A percentile compares a stretch with the other conserved stretches of the same genome.
phyloP scores from a whole-genome alignment of 495 filamentous ascomycete species.

The Penicillium waksmanii region DNA sequence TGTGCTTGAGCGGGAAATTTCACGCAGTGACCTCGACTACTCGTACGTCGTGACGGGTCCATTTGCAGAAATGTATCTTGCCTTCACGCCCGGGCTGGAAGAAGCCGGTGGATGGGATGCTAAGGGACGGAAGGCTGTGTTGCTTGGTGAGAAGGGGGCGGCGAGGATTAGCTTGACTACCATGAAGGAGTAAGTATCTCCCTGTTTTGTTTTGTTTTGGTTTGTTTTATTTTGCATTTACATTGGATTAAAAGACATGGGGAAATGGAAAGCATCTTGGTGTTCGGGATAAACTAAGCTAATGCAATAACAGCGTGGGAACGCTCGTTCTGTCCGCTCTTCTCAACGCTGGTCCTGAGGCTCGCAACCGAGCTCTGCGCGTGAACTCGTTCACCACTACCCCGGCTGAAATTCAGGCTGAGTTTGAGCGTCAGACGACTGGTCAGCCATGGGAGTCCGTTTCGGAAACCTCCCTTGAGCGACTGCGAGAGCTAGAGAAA shows the following conservation, averaged over 20 bases:
- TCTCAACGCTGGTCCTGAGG: slow-evolving; percentile 50
- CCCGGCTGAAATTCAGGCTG: slow-evolving; percentile 61
- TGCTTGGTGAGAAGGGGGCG: slow-evolving; percentile 57
- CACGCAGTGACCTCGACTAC: slow-evolving; percentile 51
- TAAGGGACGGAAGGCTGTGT: slow-evolving; percentile 56
- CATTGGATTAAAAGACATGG: not conserved
- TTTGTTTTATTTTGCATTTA: not conserved
- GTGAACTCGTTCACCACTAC: slow-evolving; percentile 74
- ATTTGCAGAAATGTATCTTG: slow-evolving; percentile 68
- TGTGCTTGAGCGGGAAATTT: slow-evolving; percentile 53
- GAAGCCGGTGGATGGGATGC: slow-evolving; percentile 59
- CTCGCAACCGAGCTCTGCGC: slow-evolving; percentile 59
- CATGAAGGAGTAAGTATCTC: slow-evolving; percentile 64
- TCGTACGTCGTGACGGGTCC: slow-evolving; percentile 72
- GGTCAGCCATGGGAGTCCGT: slow-evolving; percentile 54
- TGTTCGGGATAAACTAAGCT: not conserved
- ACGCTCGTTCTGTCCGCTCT: slow-evolving; percentile 64
- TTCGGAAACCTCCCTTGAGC: slow-evolving; percentile 53
- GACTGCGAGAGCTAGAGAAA: slow-evolving; percentile 55
- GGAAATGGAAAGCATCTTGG: not conserved
- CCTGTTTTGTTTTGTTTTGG: not conserved
- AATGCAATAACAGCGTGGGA: slow-evolving; percentile 55
- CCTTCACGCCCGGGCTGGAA: slow-evolving; percentile 31
- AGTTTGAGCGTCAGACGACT: slow-evolving; percentile 69
- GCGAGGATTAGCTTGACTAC: slow-evolving; percentile 65